phyloP scores from a whole-genome alignment of 352 stramenopile genomes.

The Halophytophthora polymorphica region DNA sequence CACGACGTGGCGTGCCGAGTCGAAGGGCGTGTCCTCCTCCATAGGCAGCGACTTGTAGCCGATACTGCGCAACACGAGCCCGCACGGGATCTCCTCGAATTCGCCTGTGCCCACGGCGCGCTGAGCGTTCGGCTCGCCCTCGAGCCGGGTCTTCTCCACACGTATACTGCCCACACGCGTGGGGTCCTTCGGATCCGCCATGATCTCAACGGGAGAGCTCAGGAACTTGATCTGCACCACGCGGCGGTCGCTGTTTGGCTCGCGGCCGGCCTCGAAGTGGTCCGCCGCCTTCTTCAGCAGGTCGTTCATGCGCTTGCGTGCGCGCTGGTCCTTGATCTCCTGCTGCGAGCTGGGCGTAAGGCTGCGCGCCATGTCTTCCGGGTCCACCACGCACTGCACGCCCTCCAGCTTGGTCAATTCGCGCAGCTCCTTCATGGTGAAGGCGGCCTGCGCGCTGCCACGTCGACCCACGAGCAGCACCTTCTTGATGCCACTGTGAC shows the following conservation, averaged over 20 bases:
- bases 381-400: constrained; percentile 83
- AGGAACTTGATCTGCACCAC: constrained; percentile 91
- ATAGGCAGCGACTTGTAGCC: constrained; percentile 91
- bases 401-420: constrained; percentile 85
- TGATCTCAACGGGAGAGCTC: constrained; percentile 76
- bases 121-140: constrained; percentile 84
- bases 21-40: constrained; percentile 70
- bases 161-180: constrained; percentile 62
- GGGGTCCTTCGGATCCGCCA: constrained; percentile 44
- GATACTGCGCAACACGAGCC: constrained; percentile 80
- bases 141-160: constrained; percentile 87
- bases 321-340: constrained; percentile 84
- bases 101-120: constrained; percentile 80
- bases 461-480: constrained; percentile 92
- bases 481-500: constrained; percentile 65
- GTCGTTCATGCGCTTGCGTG: constrained; percentile 85
- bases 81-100: constrained; percentile 81
- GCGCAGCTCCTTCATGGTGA: constrained; percentile 97
- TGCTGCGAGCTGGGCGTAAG: constrained; percentile 77
- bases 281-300: constrained; percentile 63
- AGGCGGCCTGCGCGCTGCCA: constrained; percentile 94
- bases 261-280: constrained; percentile 20
- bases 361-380: constrained; percentile 86
- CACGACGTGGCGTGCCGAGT: constrained; percentile 64
- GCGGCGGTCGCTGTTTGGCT: constrained; percentile 37